Base-by-base conservation (phyloP, 2,329 filamentous ascomycete genomes). In the Dactylella cylindrospora region DNA sequence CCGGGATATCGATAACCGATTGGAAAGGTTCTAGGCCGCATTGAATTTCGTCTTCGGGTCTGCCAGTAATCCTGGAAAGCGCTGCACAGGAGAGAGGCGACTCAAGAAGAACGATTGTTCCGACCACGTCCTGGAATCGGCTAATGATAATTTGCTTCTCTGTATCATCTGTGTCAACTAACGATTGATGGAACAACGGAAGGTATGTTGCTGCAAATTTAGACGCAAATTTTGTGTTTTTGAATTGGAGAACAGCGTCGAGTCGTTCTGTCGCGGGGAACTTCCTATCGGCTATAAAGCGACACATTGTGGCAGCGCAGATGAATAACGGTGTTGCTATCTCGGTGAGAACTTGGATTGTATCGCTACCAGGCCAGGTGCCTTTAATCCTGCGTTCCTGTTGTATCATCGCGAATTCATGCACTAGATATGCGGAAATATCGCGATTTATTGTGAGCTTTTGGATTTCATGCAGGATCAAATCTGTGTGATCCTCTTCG, bases 401-500 rank as follows among this genome's bases (percentile, higher is more conserved):
- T 22, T 20, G 7, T 12, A 46, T 46, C 8, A 17, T 38, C 12
- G 15, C 15, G 28, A 51, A 43, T 25, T 51, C 25, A 15, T 31
- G 15, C 28, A 17, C 3, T 20, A 51, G 17, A 26, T 41, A 51
- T 8, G 33, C 2, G 12, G 12, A 25, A 5, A 72, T 70, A 35
- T 72, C 70, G 22, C 66, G 53, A 17, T 69, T 54, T 8, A 72
- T 66, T 13, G 65, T 67, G 10, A 13, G 5, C 6, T 35, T 4
- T 9, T 36, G 49, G 9, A 54, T 40, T 2, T 54, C 31, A 20
- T 66, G 54, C 3, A 66, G 44, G 2, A 57, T 50, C 1, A 59
- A n/a, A 25, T 44, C 26, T n/a, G 46, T 43, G 29, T 67, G 26
- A n/a, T 29, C 28, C 5, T 32, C 51, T 3, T 57, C 33, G 13